These are phyloP conservation scores for Ceratonia siliqua DNA, from an alignment of 306 rosid genomes.

Conservation along the genomic window DNA sequence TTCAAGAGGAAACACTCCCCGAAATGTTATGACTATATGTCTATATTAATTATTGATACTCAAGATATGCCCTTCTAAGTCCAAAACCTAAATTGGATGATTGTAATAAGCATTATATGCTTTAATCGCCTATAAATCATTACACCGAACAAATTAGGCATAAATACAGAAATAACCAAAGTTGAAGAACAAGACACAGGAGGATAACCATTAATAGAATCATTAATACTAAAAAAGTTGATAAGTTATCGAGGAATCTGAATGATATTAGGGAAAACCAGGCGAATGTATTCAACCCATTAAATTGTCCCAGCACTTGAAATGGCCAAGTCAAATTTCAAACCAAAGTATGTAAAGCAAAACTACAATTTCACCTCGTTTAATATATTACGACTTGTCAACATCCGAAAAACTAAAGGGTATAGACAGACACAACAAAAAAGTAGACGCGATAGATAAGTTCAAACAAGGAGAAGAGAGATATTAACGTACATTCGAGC, in stretches of 20 bases:
- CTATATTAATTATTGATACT: not conserved
- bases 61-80: not conserved
- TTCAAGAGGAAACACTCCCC: not conserved
- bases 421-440: not conserved
- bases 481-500: constrained; percentile 59
- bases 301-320: not conserved
- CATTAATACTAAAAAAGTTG: not conserved
- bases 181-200: not conserved
- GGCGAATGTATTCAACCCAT: not conserved
- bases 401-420: not conserved
- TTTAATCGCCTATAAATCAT: constrained; percentile 13
- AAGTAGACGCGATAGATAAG: not conserved
- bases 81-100: not conserved
- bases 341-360: not conserved
- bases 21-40: not conserved
- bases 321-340: not conserved
- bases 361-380: not conserved
- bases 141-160: not conserved
- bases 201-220: not conserved
- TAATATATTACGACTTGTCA: not conserved
- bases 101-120: constrained; percentile 17
- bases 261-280: not conserved
- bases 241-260: not conserved
- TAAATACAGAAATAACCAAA: not conserved
- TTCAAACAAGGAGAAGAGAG: not conserved